Evolutionary conservation across 192 early-diverging fungal genomes (phyloP).

Genomic region (Coemansia sp.): DNA sequence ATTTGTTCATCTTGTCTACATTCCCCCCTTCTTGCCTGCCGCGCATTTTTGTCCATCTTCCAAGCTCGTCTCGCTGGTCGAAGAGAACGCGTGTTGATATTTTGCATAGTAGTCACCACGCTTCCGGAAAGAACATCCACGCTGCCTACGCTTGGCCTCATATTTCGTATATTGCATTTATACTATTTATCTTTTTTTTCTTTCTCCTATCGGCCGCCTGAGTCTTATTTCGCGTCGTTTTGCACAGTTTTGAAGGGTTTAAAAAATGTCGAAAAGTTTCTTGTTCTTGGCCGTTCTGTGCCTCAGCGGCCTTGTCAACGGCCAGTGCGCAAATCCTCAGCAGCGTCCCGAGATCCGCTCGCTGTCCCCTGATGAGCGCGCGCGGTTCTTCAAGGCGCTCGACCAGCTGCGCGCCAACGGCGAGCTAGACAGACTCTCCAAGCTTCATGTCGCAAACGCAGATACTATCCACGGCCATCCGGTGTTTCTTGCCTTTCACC

Average conservation of each 20-base stretch:
- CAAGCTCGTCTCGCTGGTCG: conserved; percentile 32
- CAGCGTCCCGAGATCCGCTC: conserved; percentile 52
- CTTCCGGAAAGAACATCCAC: neutral
- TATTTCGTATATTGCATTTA: neutral
- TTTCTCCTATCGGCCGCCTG: neutral
- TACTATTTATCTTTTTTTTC: neutral
- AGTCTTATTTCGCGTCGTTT: neutral
- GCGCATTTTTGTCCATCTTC: neutral
- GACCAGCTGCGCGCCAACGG: conserved; percentile 38
- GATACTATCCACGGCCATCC: conserved; percentile 49
- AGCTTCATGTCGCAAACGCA: conserved; percentile 50
- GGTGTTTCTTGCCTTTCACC: conserved; percentile 57
- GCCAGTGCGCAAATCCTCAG: conserved; percentile 37
- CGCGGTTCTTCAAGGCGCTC: conserved; percentile 41
- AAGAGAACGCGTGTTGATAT: conserved; percentile 19
- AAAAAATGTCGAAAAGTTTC: conserved; percentile 30
- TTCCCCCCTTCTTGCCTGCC: neutral
- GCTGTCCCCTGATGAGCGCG: conserved; percentile 46
- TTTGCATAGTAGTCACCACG: neutral
- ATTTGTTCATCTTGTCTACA: conserved; percentile 6
- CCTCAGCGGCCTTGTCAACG: conserved; percentile 24
- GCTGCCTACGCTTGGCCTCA: neutral
- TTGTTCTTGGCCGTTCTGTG: conserved; percentile 26
- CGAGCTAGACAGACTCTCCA: conserved; percentile 48
- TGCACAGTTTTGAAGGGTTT: conserved; percentile 3